phyloP scores from a whole-genome alignment of 345 rosid species.

The Mallotus nudiflorus region DNA sequence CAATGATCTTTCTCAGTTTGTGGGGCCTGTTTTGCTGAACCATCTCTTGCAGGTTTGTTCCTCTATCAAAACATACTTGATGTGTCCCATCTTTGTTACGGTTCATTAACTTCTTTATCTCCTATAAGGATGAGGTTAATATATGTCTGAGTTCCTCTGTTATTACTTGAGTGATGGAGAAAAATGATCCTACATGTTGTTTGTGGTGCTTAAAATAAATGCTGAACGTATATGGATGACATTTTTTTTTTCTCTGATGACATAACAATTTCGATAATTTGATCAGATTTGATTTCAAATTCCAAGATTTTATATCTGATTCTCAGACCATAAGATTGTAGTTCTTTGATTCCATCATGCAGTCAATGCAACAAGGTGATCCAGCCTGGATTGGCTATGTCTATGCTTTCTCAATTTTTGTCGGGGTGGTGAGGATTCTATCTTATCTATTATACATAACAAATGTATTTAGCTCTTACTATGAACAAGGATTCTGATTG shows the following conservation, averaged over 20 bases:
- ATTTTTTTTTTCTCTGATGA: not conserved
- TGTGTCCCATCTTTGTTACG: not conserved
- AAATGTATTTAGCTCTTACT: not conserved
- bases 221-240: not conserved
- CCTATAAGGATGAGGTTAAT: not conserved
- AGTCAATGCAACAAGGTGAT: constrained; percentile 31
- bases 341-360: constrained; percentile 2
- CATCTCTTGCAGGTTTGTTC: constrained; percentile 29
- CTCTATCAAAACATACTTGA: not conserved
- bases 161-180: not conserved
- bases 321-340: not conserved
- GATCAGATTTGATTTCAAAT: not conserved
- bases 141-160: no score
- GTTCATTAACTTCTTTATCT: not conserved
- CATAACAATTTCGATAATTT: not conserved
- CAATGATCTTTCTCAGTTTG: constrained; percentile 33
- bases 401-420: constrained; percentile 33
- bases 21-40: constrained; percentile 31
- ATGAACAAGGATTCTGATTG: not conserved
- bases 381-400: constrained; percentile 36
- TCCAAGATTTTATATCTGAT: not conserved
- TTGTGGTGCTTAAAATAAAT: not conserved
- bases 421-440: constrained; percentile 30
- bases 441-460: not conserved
- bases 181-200: not conserved